Percentiles rank a stretch among this genome's conserved stretches.
Evolutionary conservation across 2,329 filamentous ascomycete species (phyloP).

Genomic region (Escovopsis sp.): DNA sequence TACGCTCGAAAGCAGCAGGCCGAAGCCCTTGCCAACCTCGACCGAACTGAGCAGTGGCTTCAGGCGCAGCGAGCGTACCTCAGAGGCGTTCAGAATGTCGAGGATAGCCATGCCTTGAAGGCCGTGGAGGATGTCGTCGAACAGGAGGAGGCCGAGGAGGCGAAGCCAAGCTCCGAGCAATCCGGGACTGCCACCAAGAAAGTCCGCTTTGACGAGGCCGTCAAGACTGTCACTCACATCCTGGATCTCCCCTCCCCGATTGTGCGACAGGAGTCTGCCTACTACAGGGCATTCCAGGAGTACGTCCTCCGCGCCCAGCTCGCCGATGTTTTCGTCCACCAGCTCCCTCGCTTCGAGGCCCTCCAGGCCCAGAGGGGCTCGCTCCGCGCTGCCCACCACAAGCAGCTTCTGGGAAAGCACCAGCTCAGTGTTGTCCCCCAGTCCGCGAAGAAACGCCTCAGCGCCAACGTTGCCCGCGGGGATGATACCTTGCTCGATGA

Average conservation of each 20-base stretch:
- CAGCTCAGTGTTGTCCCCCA: conserved; percentile 56
- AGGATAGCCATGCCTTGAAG: conserved; percentile 22
- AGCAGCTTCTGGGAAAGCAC: conserved; percentile 74
- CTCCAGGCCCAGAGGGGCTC: conserved; percentile 72
- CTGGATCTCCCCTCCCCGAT: conserved; percentile 39
- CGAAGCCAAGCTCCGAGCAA: conserved; percentile 14
- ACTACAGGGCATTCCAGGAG: conserved; percentile 76
- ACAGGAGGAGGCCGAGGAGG: conserved; percentile 15
- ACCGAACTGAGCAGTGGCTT: conserved; percentile 79
- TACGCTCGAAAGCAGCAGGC: conserved; percentile 63
- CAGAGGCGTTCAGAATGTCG: conserved; percentile 43
- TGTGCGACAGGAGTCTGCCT: conserved; percentile 54
- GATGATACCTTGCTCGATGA: conserved; percentile 51
- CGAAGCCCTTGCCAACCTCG: conserved; percentile 57
- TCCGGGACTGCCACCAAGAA: conserved; percentile 41
- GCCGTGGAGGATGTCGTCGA: conserved; percentile 14
- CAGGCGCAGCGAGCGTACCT: conserved; percentile 68
- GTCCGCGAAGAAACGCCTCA: conserved; percentile 57
- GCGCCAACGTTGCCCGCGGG: conserved; percentile 57
- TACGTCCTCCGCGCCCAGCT: conserved; percentile 50
- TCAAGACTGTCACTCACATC: conserved; percentile 30
- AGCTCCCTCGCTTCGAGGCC: conserved; percentile 73
- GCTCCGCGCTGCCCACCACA: conserved; percentile 56
- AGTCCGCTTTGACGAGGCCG: conserved; percentile 56
- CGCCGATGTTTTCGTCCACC: conserved; percentile 71